Evolutionary conservation across 148 eudicot species (phyloP).

Genomic region (Diospyros lotus): DNA sequence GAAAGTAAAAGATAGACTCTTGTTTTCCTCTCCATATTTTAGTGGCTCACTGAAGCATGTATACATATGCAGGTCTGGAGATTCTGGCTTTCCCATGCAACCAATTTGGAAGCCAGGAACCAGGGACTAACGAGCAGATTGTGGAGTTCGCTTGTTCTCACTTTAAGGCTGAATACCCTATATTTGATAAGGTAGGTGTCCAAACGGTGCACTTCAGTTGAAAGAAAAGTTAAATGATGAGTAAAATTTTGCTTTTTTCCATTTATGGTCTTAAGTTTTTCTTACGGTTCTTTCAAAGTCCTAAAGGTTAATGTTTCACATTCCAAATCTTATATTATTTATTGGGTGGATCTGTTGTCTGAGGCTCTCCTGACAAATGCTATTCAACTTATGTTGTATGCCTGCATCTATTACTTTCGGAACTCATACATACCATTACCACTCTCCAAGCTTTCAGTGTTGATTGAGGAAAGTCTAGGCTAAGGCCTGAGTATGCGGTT

Average conservation of each 20-base stretch:
- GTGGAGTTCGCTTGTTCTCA: slow-evolving; percentile 63
- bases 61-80: slow-evolving; percentile 40
- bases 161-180: slow-evolving; percentile 62
- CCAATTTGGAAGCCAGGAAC: slow-evolving; percentile 63
- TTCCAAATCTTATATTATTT: too few relatives aligned
- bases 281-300: not conserved
- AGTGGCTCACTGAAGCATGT: not conserved
- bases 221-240: not conserved
- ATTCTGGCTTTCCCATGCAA: slow-evolving; percentile 74
- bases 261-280: not conserved
- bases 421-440: not conserved
- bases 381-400: too few relatives aligned
- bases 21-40: not conserved
- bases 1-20: not conserved
- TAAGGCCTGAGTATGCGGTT: too few relatives aligned
- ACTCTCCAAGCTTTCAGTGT: too few relatives aligned
- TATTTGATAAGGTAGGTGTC: slow-evolving; percentile 52
- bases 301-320: not conserved
- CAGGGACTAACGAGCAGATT: slow-evolving; percentile 60
- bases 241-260: not conserved
- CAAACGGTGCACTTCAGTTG: not conserved
- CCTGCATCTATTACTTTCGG: not conserved
- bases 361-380: too few relatives aligned
- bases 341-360: too few relatives aligned
- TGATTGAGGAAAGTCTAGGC: too few relatives aligned